Percentiles rank a stretch among this genome's conserved stretches.
Conservation (phyloP, 2,329 filamentous ascomycete genomes). For the Epichloe glyceriae region DNA sequence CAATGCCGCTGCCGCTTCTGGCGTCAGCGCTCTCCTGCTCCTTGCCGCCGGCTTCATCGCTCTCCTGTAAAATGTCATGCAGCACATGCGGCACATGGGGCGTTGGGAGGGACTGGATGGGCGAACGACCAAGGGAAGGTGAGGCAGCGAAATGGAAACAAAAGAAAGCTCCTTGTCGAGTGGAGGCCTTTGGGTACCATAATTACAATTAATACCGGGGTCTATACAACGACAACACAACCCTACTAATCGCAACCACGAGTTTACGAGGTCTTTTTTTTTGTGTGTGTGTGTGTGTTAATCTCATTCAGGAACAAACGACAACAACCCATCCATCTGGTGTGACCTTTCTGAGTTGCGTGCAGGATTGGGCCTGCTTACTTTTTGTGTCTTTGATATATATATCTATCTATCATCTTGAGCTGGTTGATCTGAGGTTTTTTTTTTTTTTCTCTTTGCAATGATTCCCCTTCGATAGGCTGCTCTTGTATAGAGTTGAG, state of each 20-base stretch:
- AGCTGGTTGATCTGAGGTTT: background rate
- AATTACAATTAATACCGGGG: slow-evolving; percentile 4
- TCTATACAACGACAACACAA: slow-evolving; percentile 5
- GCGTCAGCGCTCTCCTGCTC: slow-evolving; percentile 24
- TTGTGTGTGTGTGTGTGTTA: background rate
- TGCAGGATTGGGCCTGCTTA: slow-evolving; percentile 10
- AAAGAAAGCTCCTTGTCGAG: slow-evolving; percentile 10
- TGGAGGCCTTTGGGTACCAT: slow-evolving; percentile 12
- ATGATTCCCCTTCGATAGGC: slow-evolving; percentile 13
- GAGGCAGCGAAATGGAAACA: background rate
- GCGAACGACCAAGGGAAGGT: too few species aligned
- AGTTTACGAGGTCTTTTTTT: slow-evolving; percentile 18
- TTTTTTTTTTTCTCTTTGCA: background rate
- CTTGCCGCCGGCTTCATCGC: slow-evolving; percentile 22
- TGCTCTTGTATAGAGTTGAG: slow-evolving; percentile 1
- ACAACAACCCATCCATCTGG: background rate
- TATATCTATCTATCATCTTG: background rate
- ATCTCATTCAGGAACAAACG: background rate
- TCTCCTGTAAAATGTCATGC: slow-evolving; percentile 17
- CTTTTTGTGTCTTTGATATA: slow-evolving; percentile 3
- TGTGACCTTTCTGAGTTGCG: slow-evolving; percentile 6
- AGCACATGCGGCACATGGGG: background rate
- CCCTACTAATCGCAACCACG: slow-evolving; percentile 16
- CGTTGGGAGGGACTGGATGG: background rate
- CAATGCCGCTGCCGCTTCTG: slow-evolving; percentile 18